Conservation (phyloP, 495 filamentous ascomycete genomes). For the Staphylotrichum tortipilum region DNA sequence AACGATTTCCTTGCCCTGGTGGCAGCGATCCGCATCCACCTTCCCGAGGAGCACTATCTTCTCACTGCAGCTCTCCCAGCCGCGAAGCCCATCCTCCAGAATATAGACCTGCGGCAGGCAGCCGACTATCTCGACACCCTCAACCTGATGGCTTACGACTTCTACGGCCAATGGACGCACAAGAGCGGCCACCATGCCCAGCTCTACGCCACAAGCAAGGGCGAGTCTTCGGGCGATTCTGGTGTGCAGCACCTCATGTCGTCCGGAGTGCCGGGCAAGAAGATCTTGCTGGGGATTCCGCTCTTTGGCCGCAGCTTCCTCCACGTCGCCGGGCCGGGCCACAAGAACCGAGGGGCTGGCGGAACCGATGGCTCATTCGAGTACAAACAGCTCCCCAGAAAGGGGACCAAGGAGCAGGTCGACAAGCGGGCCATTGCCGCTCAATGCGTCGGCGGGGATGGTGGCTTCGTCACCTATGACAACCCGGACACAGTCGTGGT, state of each 20-base stretch:
- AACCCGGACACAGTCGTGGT: conserved; percentile 73
- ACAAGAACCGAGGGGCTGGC: conserved; percentile 53
- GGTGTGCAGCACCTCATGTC: conserved; percentile 57
- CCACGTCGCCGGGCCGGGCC: conserved; percentile 53
- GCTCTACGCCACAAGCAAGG: conserved; percentile 53
- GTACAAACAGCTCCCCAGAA: conserved; percentile 66
- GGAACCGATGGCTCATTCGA: conserved; percentile 80
- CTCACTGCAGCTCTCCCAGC: conserved; percentile 80
- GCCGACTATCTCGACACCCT: conserved; percentile 64
- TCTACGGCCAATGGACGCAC: conserved; percentile 67
- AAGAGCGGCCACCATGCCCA: conserved; percentile 72
- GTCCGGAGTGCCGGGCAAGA: conserved; percentile 59
- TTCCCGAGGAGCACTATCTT: conserved; percentile 67
- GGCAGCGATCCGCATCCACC: conserved; percentile 54
- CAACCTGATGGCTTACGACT: conserved; percentile 84
- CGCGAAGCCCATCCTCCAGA: conserved; percentile 59
- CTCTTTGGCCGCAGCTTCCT: conserved; percentile 77
- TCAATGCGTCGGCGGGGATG: conserved; percentile 71
- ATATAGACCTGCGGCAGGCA: conserved; percentile 63
- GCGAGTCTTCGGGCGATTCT: conserved; percentile 55
- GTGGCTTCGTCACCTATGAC: conserved; percentile 82
- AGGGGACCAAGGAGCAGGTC: conserved; percentile 58
- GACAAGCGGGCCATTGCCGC: conserved; percentile 60
- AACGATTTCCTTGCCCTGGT: conserved; percentile 66
- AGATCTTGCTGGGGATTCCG: conserved; percentile 74